phyloP scores from a whole-genome alignment of 2,329 filamentous ascomycete species.

The Aspergillus sp. region DNA sequence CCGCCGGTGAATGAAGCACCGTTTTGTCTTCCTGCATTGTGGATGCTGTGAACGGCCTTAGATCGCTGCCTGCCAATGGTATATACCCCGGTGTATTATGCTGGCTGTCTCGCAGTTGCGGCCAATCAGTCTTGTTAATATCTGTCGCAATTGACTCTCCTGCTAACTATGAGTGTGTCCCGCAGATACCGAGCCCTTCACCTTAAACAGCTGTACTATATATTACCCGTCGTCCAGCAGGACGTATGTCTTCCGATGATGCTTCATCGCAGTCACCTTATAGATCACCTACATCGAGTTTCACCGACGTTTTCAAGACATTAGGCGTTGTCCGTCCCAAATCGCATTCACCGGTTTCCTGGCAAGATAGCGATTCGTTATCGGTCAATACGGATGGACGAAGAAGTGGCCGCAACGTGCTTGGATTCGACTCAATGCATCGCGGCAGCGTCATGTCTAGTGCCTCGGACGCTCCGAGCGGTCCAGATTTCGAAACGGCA shows the following conservation, averaged over 20 bases:
- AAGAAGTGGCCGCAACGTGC: conserved; percentile 22
- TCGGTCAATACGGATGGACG: conserved; percentile 26
- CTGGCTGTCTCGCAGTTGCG: too few species aligned
- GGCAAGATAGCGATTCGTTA: conserved; percentile 24
- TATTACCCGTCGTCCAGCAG: conserved; percentile 12
- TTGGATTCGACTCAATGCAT: conserved; percentile 36
- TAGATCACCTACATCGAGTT: conserved; percentile 30
- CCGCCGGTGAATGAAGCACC: conserved; percentile 2
- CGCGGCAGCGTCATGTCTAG: conserved; percentile 32
- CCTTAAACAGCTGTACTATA: conserved; percentile 6
- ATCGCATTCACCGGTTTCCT: conserved; percentile 29
- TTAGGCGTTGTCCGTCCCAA: conserved; percentile 33
- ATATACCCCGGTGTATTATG: background rate
- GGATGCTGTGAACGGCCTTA: conserved; percentile 4
- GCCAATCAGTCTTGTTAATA: background rate
- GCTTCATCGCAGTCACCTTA: conserved; percentile 27
- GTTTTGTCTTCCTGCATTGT: conserved; percentile 5
- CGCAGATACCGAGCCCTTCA: conserved; percentile 13
- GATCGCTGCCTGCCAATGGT: conserved; percentile 10
- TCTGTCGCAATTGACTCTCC: background rate
- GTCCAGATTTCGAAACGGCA: conserved; percentile 32
- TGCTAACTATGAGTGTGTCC: background rate
- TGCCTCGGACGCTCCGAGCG: conserved; percentile 30
- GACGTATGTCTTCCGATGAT: conserved; percentile 39
- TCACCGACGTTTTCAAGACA: conserved; percentile 38